These are phyloP conservation scores for Clonostachys solani DNA, from an alignment of 2,329 filamentous ascomycete species.

Conservation along the genomic window DNA sequence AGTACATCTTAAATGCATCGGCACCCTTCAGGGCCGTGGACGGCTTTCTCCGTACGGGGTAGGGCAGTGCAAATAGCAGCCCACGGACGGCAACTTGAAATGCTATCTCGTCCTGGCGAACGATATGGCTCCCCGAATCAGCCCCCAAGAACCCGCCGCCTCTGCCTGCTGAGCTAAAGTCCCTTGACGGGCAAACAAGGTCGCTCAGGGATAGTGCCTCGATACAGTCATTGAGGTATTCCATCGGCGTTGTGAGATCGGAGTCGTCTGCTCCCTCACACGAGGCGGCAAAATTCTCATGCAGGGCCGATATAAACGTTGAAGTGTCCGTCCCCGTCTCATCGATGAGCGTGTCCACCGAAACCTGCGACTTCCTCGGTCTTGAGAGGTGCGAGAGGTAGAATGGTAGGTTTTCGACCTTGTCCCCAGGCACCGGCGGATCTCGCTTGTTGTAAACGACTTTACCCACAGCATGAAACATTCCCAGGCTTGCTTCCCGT, in stretches of 20 bases:
- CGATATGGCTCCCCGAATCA: constrained; percentile 63
- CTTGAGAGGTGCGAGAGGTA: constrained; percentile 54
- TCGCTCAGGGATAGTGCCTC: constrained; percentile 86
- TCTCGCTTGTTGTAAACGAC: constrained; percentile 94
- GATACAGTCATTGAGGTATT: constrained; percentile 80
- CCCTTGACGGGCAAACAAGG: constrained; percentile 71
- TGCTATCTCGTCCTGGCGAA: constrained; percentile 90
- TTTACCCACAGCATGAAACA: constrained; percentile 95
- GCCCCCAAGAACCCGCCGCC: constrained; percentile 44
- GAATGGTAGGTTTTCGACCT: constrained; percentile 51
- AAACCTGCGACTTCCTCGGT: constrained; percentile 60
- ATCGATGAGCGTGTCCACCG: constrained; percentile 75
- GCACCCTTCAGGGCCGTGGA: constrained; percentile 33
- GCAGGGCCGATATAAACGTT: constrained; percentile 84
- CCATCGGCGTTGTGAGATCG: constrained; percentile 59
- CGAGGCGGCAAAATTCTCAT: constrained; percentile 90
- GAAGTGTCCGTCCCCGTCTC: constrained; percentile 90
- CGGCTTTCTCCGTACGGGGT: constrained; percentile 73
- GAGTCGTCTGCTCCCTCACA: constrained; percentile 56
- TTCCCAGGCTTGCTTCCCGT: constrained; percentile 83
- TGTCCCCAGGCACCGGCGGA: constrained; percentile 38
- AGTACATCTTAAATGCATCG: constrained; percentile 87
- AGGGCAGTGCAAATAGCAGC: constrained; percentile 77
- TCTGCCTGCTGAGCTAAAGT: constrained; percentile 60
- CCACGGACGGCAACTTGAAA: constrained; percentile 90